phyloP scores from a whole-genome alignment of 2,329 filamentous ascomycete species.

The Pezicula carpinea region DNA sequence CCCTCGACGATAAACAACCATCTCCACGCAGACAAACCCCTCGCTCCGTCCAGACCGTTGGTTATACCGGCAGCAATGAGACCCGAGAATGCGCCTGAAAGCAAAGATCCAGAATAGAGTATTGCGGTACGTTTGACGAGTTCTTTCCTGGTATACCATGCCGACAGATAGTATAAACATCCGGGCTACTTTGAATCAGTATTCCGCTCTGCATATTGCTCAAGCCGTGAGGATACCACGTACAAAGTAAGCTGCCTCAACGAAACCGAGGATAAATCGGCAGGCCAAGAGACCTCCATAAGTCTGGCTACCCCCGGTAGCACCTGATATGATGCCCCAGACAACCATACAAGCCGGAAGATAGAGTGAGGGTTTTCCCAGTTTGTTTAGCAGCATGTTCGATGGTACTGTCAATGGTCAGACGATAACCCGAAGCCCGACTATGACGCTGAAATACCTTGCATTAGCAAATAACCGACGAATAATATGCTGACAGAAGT shows the following conservation, averaged over 20 bases:
- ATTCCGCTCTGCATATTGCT: background rate
- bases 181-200: slow-evolving; percentile 35
- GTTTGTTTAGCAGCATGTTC: slow-evolving; percentile 39
- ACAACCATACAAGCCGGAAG: slow-evolving; percentile 38
- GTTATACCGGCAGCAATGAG: slow-evolving; percentile 58
- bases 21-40: slow-evolving; percentile 53
- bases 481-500: slow-evolving; percentile 30
- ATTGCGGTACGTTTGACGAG: slow-evolving; percentile 56
- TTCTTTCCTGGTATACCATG: slow-evolving; percentile 64
- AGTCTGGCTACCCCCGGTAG: slow-evolving; percentile 38
- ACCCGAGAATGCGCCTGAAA: slow-evolving; percentile 66
- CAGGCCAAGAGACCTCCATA: slow-evolving; percentile 37
- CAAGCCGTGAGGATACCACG: background rate
- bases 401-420: slow-evolving; percentile 29
- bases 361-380: slow-evolving; percentile 39
- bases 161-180: slow-evolving; percentile 54
- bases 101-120: slow-evolving; percentile 60
- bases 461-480: slow-evolving; percentile 26
- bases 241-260: slow-evolving; percentile 48
- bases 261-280: slow-evolving; percentile 42
- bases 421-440: background rate
- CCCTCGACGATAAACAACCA: slow-evolving; percentile 67
- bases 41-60: slow-evolving; percentile 50
- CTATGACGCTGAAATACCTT: slow-evolving; percentile 12
- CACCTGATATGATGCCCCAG: slow-evolving; percentile 41